phyloP scores from a whole-genome alignment of 1,284 basidiomycete genomes.

The Cutaneotrichosporon spelunceum region DNA sequence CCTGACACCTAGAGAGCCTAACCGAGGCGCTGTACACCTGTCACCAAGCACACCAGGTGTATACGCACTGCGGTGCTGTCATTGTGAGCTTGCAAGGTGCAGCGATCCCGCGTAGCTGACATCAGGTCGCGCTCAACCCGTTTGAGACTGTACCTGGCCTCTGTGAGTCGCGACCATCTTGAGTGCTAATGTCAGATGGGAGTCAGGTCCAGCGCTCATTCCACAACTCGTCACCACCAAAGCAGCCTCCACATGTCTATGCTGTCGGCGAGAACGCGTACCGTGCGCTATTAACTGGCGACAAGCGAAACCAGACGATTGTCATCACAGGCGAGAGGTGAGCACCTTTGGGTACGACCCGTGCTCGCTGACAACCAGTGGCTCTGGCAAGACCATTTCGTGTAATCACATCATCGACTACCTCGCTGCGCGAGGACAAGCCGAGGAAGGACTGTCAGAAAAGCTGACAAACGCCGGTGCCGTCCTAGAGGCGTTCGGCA shows the following conservation, averaged over 20 bases:
- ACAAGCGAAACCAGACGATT: constrained; percentile 20
- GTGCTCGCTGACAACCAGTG: constrained; percentile 12
- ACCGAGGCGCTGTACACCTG: constrained; percentile 20
- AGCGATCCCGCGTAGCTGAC: neutral
- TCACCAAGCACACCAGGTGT: constrained; percentile 16
- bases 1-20: constrained; percentile 14
- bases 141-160: constrained; percentile 18
- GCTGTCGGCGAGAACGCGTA: constrained; percentile 23
- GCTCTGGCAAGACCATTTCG: constrained; percentile 25
- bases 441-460: constrained; percentile 9
- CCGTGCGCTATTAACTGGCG: constrained; percentile 13
- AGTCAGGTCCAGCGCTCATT: constrained; percentile 13
- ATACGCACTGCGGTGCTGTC: constrained; percentile 22
- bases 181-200: constrained; percentile 13
- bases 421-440: constrained; percentile 19
- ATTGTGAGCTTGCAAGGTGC: constrained; percentile 10
- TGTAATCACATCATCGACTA: constrained; percentile 26
- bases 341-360: neutral
- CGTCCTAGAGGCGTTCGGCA: constrained; percentile 25
- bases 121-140: constrained; percentile 22
- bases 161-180: constrained; percentile 12
- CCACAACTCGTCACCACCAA: constrained; percentile 16
- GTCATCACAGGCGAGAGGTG: constrained; percentile 27
- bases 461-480: constrained; percentile 19
- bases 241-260: constrained; percentile 22